phyloP scores from a whole-genome alignment of 495 filamentous ascomycete species.

The Penicillium maclennaniae region DNA sequence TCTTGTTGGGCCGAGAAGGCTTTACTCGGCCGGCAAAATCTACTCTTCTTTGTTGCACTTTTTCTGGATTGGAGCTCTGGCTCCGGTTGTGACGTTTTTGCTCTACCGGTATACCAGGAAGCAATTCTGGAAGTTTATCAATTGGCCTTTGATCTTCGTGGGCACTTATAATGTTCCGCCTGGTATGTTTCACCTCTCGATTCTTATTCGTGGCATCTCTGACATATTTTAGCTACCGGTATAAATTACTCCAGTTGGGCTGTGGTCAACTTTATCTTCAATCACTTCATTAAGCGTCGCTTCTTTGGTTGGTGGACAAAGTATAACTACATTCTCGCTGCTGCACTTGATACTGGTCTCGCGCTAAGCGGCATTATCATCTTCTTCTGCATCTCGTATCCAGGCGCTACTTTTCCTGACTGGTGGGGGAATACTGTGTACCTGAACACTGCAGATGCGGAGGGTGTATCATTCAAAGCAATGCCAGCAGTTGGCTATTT shows the following conservation, averaged over 20 bases:
- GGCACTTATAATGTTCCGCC: slow-evolving; percentile 42
- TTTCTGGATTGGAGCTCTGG: slow-evolving; percentile 37
- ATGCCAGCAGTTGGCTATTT: slow-evolving; percentile 45
- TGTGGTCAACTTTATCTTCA: slow-evolving; percentile 45
- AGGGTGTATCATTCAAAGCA: slow-evolving; percentile 37
- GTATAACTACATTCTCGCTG: slow-evolving; percentile 32
- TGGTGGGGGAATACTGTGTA: slow-evolving; percentile 45
- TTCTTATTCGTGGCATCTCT: not conserved
- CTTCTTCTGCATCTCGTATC: slow-evolving; percentile 35
- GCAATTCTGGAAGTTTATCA: slow-evolving; percentile 36
- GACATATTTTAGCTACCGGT: slow-evolving; percentile 33
- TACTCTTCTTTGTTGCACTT: slow-evolving; percentile 28
- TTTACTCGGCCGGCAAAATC: slow-evolving; percentile 20
- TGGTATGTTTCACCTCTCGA: slow-evolving; percentile 12
- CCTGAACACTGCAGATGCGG: slow-evolving; percentile 42
- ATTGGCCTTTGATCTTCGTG: slow-evolving; percentile 46
- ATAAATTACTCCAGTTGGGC: slow-evolving; percentile 50
- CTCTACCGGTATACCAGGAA: slow-evolving; percentile 36
- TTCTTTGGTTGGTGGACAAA: slow-evolving; percentile 43
- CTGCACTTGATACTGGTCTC: slow-evolving; percentile 31
- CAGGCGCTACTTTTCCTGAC: slow-evolving; percentile 33
- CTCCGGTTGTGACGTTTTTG: slow-evolving; percentile 26
- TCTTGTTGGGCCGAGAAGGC: slow-evolving; percentile 35
- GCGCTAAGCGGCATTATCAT: slow-evolving; percentile 35
- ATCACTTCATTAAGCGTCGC: slow-evolving; percentile 34